Percentiles rank a stretch among this genome's conserved stretches.
Conservation (phyloP, 169 alveolate genomes). For the Eimeria praecox region DNA sequence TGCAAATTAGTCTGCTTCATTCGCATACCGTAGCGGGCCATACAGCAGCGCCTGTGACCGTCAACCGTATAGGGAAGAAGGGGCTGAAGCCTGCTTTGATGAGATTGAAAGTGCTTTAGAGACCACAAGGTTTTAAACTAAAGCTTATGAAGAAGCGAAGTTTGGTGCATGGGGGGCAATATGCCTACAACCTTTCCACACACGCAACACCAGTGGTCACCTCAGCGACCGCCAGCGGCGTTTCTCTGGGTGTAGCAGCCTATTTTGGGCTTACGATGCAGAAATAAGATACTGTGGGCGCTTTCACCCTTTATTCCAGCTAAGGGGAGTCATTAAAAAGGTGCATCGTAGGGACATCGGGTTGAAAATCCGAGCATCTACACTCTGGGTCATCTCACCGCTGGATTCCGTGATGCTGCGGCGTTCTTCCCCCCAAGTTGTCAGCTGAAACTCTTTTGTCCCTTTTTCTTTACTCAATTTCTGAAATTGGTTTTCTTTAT, state of each 20-base stretch:
- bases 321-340: not conserved
- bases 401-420: constrained; percentile 1
- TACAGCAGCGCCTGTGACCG: not conserved
- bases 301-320: not conserved
- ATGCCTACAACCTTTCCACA: not conserved
- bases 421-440: not conserved
- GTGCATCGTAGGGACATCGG: not conserved
- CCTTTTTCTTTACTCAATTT: not conserved
- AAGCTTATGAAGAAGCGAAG: not conserved
- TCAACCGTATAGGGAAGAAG: not conserved
- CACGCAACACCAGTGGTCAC: constrained; percentile 20
- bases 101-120: not conserved
- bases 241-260: not conserved
- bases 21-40: not conserved
- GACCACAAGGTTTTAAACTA: not conserved
- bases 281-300: not conserved
- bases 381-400: constrained; percentile 1
- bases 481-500: not conserved
- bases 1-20: not conserved
- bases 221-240: not conserved
- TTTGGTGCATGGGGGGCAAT: not conserved
- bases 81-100: not conserved
- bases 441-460: constrained; percentile 33
- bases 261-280: constrained; percentile 2
- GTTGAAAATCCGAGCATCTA: not conserved